Evolutionary conservation across 2,329 filamentous ascomycete genomes (phyloP).

Genomic region (Fusarium papillatum): DNA sequence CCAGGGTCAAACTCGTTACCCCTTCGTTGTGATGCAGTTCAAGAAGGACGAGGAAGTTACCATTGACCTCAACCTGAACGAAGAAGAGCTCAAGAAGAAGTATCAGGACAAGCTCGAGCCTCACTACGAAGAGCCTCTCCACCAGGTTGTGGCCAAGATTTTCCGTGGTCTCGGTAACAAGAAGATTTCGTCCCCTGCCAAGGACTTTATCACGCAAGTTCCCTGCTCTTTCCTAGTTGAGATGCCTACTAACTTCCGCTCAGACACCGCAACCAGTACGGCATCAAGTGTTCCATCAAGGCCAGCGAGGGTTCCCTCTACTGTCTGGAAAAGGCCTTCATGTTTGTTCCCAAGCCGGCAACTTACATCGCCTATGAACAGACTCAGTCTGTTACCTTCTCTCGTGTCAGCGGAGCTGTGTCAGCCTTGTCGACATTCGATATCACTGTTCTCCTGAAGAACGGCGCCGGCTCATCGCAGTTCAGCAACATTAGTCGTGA

Average conservation of each 20-base stretch:
- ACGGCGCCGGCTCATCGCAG: constrained; percentile 87
- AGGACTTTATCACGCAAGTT: constrained; percentile 86
- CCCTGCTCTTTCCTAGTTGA: constrained; percentile 3
- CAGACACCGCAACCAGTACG: constrained; percentile 90
- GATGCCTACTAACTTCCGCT: constrained; percentile 44
- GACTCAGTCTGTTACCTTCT: constrained; percentile 92
- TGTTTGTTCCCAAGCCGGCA: constrained; percentile 98
- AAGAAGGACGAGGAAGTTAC: constrained; percentile 98
- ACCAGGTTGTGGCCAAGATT: constrained; percentile 94
- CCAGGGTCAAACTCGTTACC: constrained; percentile 97
- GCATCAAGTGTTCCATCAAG: constrained; percentile 99
- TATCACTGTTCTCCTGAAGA: constrained; percentile 93
- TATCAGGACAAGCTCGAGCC: constrained; percentile 92
- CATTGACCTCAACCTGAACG: constrained; percentile 95
- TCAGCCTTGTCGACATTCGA: constrained; percentile 97
- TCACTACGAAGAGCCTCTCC: constrained; percentile 94
- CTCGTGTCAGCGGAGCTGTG: constrained; percentile 92
- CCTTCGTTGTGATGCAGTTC: constrained; percentile 99
- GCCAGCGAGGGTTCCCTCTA: constrained; percentile 98
- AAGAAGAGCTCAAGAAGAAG: constrained; percentile 84
- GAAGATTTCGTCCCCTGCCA: constrained; percentile 93
- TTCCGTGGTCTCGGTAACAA: constrained; percentile 96
- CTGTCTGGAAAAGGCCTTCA: constrained; percentile 97
- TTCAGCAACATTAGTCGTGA: constrained; percentile 99
- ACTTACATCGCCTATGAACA: constrained; percentile 98